Evolutionary conservation across 2,329 filamentous ascomycete genomes (phyloP).

Genomic region (Rutstroemia sp.): DNA sequence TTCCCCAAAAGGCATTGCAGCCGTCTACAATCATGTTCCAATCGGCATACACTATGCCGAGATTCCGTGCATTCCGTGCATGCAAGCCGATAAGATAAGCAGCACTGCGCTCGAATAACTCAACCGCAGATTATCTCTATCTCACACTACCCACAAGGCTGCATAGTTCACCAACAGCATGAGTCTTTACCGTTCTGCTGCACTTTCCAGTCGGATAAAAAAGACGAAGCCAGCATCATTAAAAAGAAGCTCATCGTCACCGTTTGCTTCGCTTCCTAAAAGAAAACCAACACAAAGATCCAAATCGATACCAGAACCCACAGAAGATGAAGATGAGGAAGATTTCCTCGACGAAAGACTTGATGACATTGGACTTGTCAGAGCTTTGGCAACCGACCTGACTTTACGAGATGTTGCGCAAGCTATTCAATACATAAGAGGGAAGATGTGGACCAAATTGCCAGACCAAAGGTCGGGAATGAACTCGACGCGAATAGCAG

Average conservation of each 20-base stretch:
- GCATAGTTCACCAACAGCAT: constrained; percentile 8
- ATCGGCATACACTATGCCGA: no score
- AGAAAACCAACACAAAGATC: constrained; percentile 23
- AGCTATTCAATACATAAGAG: constrained; percentile 54
- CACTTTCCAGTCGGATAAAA: constrained; percentile 28
- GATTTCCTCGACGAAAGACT: constrained; percentile 42
- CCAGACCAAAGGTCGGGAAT: constrained; percentile 53
- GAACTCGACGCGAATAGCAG: constrained; percentile 54
- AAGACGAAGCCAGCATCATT: constrained; percentile 24
- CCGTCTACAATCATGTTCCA: no score
- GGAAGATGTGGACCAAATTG: constrained; percentile 56
- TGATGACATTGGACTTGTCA: constrained; percentile 51
- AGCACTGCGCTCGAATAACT: not conserved
- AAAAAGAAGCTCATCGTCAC: constrained; percentile 22
- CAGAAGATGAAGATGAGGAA: constrained; percentile 26
- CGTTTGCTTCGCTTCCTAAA: constrained; percentile 25
- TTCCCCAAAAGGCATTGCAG: no score
- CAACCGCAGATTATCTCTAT: not conserved
- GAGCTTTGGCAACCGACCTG: constrained; percentile 47
- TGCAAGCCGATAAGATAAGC: not conserved
- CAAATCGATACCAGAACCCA: constrained; percentile 9
- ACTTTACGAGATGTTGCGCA: constrained; percentile 55
- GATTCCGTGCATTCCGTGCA: no score
- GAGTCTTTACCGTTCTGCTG: constrained; percentile 26
- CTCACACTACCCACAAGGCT: no score